These are phyloP conservation scores for Atkinsonella hypoxylon DNA, from an alignment of 2,329 filamentous ascomycete species.

Conservation along the genomic window DNA sequence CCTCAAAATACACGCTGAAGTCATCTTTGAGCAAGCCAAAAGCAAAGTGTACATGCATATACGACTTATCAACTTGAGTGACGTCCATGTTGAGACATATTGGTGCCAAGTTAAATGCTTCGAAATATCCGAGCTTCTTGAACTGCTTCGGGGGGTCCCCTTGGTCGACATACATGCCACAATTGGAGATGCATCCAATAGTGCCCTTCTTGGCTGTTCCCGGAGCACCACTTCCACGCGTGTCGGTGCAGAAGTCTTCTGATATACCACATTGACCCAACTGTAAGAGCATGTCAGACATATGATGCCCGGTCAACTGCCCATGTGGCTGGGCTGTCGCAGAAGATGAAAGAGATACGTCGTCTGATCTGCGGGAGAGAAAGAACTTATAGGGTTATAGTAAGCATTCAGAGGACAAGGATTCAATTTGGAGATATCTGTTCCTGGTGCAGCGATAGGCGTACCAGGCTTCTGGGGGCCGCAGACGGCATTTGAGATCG, in stretches of 20 bases:
- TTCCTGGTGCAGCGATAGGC: constrained; percentile 7
- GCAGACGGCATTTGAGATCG: constrained; percentile 19
- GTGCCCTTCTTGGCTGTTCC: constrained; percentile 10
- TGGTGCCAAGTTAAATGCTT: constrained; percentile 5
- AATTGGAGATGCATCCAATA: constrained; percentile 19
- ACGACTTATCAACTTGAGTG: constrained; percentile 8
- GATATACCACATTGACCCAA: constrained; percentile 32
- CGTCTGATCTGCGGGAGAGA: too few species aligned
- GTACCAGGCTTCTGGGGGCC: constrained; percentile 22
- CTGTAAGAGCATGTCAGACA: background rate
- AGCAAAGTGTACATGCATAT: constrained; percentile 24
- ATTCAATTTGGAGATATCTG: constrained; percentile 10
- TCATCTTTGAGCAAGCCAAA: constrained; percentile 20
- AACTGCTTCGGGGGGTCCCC: background rate
- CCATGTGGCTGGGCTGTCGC: too few species aligned
- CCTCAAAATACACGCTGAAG: constrained; percentile 8
- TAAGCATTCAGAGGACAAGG: constrained; percentile 19
- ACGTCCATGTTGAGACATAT: background rate
- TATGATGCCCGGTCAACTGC: background rate
- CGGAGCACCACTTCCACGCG: constrained; percentile 8
- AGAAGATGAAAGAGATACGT: too few species aligned
- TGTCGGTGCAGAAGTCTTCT: constrained; percentile 24
- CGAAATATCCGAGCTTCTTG: constrained; percentile 12
- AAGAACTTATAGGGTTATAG: constrained; percentile 14
- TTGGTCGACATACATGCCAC: constrained; percentile 14